Evolutionary conservation across 1,139 yeast genomes (phyloP).

Genomic region (Scheffersomyces insectosa): DNA sequence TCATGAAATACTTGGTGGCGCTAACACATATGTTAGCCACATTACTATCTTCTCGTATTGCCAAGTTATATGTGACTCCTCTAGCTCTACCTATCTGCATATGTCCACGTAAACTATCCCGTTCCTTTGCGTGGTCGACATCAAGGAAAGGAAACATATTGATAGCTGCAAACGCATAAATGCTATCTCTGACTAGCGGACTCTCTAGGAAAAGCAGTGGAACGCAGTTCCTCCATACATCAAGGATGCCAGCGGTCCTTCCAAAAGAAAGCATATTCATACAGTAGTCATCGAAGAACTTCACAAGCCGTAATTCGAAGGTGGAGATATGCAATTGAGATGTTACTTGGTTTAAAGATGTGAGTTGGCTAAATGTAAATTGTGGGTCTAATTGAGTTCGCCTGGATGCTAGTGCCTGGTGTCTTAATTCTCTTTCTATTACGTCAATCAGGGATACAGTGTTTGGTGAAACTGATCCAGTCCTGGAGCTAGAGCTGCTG

Average conservation of each 20-base stretch:
- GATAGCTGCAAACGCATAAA: constrained; percentile 24
- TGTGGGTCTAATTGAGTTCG: too few relatives aligned
- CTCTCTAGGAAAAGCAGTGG: constrained; percentile 26
- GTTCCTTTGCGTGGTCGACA: constrained; percentile 7
- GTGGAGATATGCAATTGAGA: constrained; percentile 24
- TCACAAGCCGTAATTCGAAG: constrained; percentile 32
- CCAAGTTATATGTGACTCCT: neutral
- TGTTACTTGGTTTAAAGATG: constrained; percentile 1
- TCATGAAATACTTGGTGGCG: constrained; percentile 26
- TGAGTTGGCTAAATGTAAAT: neutral
- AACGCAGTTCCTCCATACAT: constrained; percentile 27
- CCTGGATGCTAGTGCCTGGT: too few relatives aligned
- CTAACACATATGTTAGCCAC: constrained; percentile 6
- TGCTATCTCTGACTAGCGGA: constrained; percentile 21
- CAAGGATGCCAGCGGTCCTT: constrained; percentile 19
- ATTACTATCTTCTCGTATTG: constrained; percentile 1
- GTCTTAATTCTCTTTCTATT: neutral
- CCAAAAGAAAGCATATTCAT: constrained; percentile 24
- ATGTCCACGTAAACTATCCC: constrained; percentile 1
- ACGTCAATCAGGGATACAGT: neutral
- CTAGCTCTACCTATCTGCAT: neutral
- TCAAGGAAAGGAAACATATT: constrained; percentile 19
- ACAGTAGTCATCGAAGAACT: constrained; percentile 31
- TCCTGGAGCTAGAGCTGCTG: too few relatives aligned
- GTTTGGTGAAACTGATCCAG: neutral